Evolutionary conservation across 306 rosid genomes (phyloP).

Genomic region (Lotus japonicus): DNA sequence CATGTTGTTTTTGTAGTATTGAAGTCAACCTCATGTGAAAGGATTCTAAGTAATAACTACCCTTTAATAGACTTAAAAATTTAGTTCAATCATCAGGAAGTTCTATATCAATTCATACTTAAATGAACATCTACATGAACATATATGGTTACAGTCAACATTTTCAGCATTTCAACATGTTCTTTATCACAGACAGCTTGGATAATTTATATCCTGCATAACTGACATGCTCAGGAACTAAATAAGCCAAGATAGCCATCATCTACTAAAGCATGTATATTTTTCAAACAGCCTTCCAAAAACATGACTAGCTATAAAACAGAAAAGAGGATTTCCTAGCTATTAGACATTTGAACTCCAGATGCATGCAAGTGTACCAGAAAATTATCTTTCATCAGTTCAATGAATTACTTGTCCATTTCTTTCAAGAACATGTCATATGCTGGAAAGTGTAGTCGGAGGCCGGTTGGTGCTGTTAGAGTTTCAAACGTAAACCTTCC

Average conservation of each 20-base stretch:
- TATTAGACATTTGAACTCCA: not conserved
- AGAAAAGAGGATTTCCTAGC: not conserved
- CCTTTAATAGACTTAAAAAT: too few species aligned
- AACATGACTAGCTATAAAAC: not conserved
- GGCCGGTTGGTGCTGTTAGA: slow-evolving; percentile 68
- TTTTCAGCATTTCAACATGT: too few species aligned
- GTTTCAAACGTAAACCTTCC: slow-evolving; percentile 79
- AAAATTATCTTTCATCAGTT: not conserved
- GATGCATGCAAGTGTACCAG: not conserved
- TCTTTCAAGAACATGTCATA: slow-evolving; percentile 69
- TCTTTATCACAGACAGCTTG: not conserved
- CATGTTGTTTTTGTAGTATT: not conserved
- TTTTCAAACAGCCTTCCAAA: not conserved
- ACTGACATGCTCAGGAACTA: not conserved
- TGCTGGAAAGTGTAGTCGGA: slow-evolving; percentile 78
- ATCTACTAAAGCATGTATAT: not conserved
- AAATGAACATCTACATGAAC: too few species aligned
- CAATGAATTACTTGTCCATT: slow-evolving; percentile 50
- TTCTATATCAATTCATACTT: too few species aligned
- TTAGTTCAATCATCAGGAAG: too few species aligned
- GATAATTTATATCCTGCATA: not conserved
- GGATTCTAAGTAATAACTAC: too few species aligned
- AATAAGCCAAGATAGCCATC: not conserved
- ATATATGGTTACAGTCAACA: too few species aligned
- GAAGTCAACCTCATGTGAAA: not conserved